Evolutionary conservation across 1,139 yeast species (phyloP).

Genomic region (Saccharomyces hybrid): DNA sequence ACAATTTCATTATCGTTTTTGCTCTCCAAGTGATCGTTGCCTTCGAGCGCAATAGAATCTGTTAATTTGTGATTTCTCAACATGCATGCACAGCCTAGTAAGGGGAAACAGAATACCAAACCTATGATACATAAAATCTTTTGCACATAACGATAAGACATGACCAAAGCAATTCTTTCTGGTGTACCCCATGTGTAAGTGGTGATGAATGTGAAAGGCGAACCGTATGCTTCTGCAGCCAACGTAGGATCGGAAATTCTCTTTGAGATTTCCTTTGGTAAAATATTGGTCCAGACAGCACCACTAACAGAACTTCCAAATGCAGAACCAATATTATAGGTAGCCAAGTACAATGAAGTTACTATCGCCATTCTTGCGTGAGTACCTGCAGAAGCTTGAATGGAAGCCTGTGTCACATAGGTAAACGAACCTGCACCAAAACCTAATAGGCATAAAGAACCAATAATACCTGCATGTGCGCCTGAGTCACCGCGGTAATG

Average conservation of each 20-base stretch:
- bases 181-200: conserved; percentile 49
- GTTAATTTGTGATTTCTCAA: conserved; percentile 45
- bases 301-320: conserved; percentile 40
- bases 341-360: conserved; percentile 45
- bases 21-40: not conserved
- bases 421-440: conserved; percentile 68
- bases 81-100: conserved; percentile 40
- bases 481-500: conserved; percentile 42
- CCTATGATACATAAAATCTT: conserved; percentile 49
- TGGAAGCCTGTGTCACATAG: conserved; percentile 55
- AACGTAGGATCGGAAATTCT: conserved; percentile 17
- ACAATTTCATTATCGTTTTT: not conserved
- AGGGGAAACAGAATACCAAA: conserved; percentile 46
- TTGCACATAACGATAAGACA: conserved; percentile 51
- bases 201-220: conserved; percentile 41
- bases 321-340: conserved; percentile 49
- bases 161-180: conserved; percentile 45
- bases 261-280: conserved; percentile 33
- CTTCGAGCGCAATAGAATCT: conserved; percentile 22
- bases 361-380: conserved; percentile 54
- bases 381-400: conserved; percentile 46
- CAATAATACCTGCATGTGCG: conserved; percentile 49
- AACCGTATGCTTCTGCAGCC: conserved; percentile 37
- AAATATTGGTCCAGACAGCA: conserved; percentile 49
- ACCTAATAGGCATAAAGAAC: conserved; percentile 55